Evolutionary conservation across 495 filamentous ascomycete species (phyloP), one percentile per base, ranked within the genome.

Genomic region (Poronia punctata): DNA sequence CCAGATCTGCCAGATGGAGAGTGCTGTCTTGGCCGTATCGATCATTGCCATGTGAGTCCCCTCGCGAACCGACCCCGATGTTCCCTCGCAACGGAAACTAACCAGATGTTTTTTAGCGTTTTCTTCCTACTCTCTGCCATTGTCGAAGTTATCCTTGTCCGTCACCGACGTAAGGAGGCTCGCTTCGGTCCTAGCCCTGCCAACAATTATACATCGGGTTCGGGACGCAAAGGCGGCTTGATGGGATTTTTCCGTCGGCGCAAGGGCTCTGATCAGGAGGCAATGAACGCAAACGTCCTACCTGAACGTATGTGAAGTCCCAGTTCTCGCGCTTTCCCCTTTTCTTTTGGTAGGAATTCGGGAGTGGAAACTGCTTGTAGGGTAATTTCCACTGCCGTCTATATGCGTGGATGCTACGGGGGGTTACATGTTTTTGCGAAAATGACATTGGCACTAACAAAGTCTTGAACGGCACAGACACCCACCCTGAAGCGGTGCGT

Each of bases 1-100:
- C 15, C 67, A 70, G 40, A 74, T 79, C 5, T 94, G 88, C 62
- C 66, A 70, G 42, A 62, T 93, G 50, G 68, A 92, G 60, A 83
- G 75, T 38, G 85, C 79, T 11, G 70, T 63, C 12, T 81, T 95
- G 48, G 83, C 82, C 2, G 83, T 88, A n/a, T 68, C 85, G 0
- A 80, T 94, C 43, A 72, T 85, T 40, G 81, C 71, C 53, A 72
- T 83, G 86, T 90, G 68, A 79, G 84, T 74, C n/a, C n/a, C n/a
- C n/a, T n/a, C n/a, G 19, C 16, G 7, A 20, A 25, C 10, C 7
- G n/a, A 21, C 14, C 12, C 23, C 27, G 14, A 24, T 26, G 10
- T 9, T 9, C 15, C n/a, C 14, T 34, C 3, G 36, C 37, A 14
- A 17, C 8, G 7, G 30, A 15, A 28, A 29, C 19, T 55, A 28